Evolutionary conservation across 139 green algal species (phyloP), one percentile per base, ranked within the genome.

Genomic region (Picochlorum sp.): DNA sequence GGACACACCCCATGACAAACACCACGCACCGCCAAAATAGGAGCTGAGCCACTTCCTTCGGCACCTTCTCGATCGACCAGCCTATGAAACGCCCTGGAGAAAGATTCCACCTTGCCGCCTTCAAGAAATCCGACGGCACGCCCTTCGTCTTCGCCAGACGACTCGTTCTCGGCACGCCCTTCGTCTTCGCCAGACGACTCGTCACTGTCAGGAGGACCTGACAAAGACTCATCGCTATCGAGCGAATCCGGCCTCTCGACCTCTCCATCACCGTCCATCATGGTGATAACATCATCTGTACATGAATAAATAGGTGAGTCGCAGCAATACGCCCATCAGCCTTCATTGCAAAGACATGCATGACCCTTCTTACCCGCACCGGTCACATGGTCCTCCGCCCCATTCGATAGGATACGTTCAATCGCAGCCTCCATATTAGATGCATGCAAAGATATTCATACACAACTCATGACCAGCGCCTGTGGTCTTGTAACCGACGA

Each of bases 81-180:
- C 63, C 84, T 86, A 8, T 45, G 62, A 71, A 92, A 92, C 0
- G 84, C 84, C 30, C 81, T 79, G n/a, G 86, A 80, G 54, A 92
- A 88, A 0, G 80, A 83, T 14, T 70, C 77, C 3, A 66, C 72
- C 72, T 91, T 88, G 23, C 44, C 71, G 1, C 81, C 85, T 60
- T 77, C 57, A 23, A 76, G 45, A 21, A 87, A 87, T 2, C 66
- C 74, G 4, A 18, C 58, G 15, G 11, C 16, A 23, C 10, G 34
- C 38, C 45, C 51, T 23, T 55, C 49, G 5, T 55, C 49, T 16
- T 54, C 47, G 18, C n/a, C 47, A 54, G 47, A 45, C 50, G 60
- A 69, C 57, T 69, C 23, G 6, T 57, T 63, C 21, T 69, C 54
- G 30, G 62, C 37, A 18, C 49, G 26, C 18, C 20, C 44, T 16